Base-by-base conservation (phyloP, 495 filamentous ascomycete genomes). In the Xylaria bambusicola region DNA sequence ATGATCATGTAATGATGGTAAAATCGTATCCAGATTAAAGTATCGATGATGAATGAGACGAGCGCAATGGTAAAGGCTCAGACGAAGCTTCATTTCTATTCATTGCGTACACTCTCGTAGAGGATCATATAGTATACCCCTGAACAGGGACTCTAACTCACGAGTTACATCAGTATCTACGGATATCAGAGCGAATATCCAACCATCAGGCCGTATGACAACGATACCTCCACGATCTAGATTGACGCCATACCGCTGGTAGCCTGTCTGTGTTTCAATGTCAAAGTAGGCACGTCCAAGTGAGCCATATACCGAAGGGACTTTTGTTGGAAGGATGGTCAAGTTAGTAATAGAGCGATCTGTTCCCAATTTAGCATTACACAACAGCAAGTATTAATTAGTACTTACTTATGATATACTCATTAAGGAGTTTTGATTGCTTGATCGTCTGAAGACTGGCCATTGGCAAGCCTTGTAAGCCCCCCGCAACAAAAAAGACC, bases 191-290 rank as follows among this genome's bases (percentile, higher is more conserved):
- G 75, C 72, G 1, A 64, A 75, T 27, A 80, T 65, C 77, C 77
- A 80, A 18, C 76, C 76, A 65, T 80, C 77, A 12, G 77, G 77
- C 35, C 77, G 65, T 42, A 79, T 38, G 0, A 80, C 67, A 7
- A 77, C 60, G 13, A 80, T 58, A 15, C 65, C 72, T 6, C 77
- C 76, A 31, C 62, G 44, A 2, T 53, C 48, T 1, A 53, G 35
- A 31, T 68, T 63, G 12, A 77, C 66, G 7, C 74, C 73, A 56
- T 75, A 80, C 21, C 70, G 60, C 4, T 20, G 40, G 59, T 78
- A 73, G 29, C 71, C 76, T 8, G 46, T 52, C 17, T 60, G 42
- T 10, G 69, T 51, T 7, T 66, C 52, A 0, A 24, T 20, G 54
- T 78, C 76, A 52, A 74, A 79, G 46, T 73, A 75, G 8, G 65